Evolutionary conservation across 2,329 filamentous ascomycete species (phyloP), one percentile per base, ranked within the genome.

Genomic region (Paecilomyces formosus): DNA sequence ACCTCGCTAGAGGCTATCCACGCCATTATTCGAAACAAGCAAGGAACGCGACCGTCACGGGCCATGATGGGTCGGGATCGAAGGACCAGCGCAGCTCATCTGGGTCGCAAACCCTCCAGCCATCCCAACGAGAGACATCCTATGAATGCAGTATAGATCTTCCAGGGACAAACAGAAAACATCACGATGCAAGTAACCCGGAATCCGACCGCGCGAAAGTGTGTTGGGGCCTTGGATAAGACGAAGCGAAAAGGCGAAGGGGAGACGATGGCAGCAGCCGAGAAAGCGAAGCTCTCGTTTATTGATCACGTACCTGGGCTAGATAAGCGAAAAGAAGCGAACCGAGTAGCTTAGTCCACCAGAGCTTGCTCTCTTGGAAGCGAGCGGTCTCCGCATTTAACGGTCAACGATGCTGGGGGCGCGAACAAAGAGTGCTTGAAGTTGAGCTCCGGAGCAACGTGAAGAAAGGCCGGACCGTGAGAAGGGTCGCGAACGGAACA

Each of bases 341-440:
- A 60, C 63, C 65, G 62, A 66, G 62, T 57, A 59, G 61, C 60
- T 66, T 45, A 66, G 65, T 62, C 63, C 65, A 64, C 64, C 63
- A 65, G 63, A 63, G 61, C 60, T 59, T 56, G 55, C 57, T 57
- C 60, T 61, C 59, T 61, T 58, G 59, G 58, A 56, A 58, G 56
- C 62, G 56, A 58, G 58, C 45, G 62, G 53, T 52, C 61, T 62
- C 66, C 62, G 63, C 66, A 63, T 63, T 52, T 58, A 61, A 55
- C 39, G 58, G 28, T 56, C 45, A 51, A 50, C 22, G 53, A 57
- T 55, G 63, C 61, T 58, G 62, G 63, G 35, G 33, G 33, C 9
- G 35, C 66, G 65, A 63, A 64, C 63, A 61, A 62, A 57, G 58
- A 59, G 57, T 56, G 39, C 55, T 56, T 51, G 33, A 26, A 49